Evolutionary conservation across 2,329 filamentous ascomycete species (phyloP), one percentile per base, ranked within the genome.

Genomic region (Proliferodiscus dingleyae): DNA sequence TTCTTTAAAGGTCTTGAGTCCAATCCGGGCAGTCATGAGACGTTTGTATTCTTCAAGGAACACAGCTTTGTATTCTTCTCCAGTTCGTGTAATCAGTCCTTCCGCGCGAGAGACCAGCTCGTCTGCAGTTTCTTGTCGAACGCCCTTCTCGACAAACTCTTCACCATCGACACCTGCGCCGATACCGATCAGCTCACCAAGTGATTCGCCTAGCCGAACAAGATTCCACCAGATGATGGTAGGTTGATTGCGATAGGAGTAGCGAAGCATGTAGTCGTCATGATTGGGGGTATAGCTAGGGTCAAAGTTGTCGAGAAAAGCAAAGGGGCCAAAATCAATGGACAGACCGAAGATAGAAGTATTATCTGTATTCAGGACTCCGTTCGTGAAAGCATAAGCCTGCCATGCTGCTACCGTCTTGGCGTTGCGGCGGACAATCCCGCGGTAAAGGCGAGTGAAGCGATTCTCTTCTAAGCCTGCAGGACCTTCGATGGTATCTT

Each of bases 211-310:
- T 0, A 98, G 77, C 1, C 93, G 82, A 1, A 96, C 89, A 0
- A 97, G 74, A 60, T 97, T 97, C 93, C 93, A 98, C 93, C 93
- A 98, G 61, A 98, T 93, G 46, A 98, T 87, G 34, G 84, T 90
- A 0, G 93, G 90, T 63, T 98, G 93, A 64, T 95, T 95, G 55
- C 84, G 83, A 71, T 97, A 98, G 55, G 82, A 83, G 65, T 98
- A 98, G 37, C 93, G 80, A 23, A 95, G 72, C 69, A 85, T 77
- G 61, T 85, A 77, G 61, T 98, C 93, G 65, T 98, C 93, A 64
- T 98, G 93, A 62, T 98, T 98, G 1, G 93, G 93, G 0, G 93
- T 98, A 65, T 97, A 98, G 13, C 76, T 73, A 0, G 91, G 91
- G 60, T 98, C 91, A 61, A 97, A 98, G 61, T 90, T 89, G 65